Base-by-base conservation (phyloP, 2,329 filamentous ascomycete species). In the Fusarium pseudoanthophilum region DNA sequence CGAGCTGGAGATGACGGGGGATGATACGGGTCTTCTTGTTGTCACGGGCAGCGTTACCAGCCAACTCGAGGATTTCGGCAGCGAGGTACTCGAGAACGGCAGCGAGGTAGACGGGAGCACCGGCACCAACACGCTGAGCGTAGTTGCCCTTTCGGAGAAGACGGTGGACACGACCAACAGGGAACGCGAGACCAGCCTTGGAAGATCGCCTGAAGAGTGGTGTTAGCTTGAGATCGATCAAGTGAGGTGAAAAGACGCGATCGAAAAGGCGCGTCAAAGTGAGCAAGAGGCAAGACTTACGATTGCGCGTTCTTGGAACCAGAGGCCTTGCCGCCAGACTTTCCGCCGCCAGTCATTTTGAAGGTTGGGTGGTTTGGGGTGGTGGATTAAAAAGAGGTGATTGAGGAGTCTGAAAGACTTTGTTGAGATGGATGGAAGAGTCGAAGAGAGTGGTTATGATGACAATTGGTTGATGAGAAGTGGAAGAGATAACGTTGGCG, bases 1-100 rank as follows among this genome's bases (percentile, higher is more conserved):
- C 96, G 79, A 99, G 94, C 89, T 99, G 96, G 53, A 99, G 91
- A 87, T 99, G 96, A 86, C 96, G 95, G 77, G 96, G 96, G 72
- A 98, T 99, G 88, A 99, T 99, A 93, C 96, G 95, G 76, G 95
- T 99, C 93, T 98, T 98, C 94, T 99, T 99, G 92, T 98, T 98
- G 88, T 99, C 96, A 80, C 96, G 95, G 75, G 96, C 96, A 81
- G 96, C 96, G 86, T 99, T 99, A 80, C 96, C 96, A 84, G 96
- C 96, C 87, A 99, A 88, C 88, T 99, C 96, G 82, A 99, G 95
- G 80, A 99, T 98, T 89, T 99, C 96, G 77, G 96, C 96, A 79
- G 96, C 95, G 69, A 99, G 93, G 84, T 99, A 99, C 88, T 99
- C 96, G 56, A 99, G 94, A 63, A 99, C 96, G 64, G 95, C 95